Base-by-base conservation (phyloP, 352 stramenopile genomes). In the Phytopythium chamaehyphon region DNA sequence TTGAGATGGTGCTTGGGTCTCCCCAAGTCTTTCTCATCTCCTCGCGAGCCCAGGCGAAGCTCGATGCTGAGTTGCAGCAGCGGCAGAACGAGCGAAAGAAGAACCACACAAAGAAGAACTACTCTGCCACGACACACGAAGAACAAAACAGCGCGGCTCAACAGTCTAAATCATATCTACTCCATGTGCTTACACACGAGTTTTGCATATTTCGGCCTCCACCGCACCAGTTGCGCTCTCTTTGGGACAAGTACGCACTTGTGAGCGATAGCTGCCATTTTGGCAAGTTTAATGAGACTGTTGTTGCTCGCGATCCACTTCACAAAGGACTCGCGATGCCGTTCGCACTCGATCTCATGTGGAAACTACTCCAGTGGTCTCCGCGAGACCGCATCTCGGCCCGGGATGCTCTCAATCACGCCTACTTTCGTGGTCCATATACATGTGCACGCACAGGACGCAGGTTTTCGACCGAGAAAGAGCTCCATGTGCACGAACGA, bases 1-100 rank as follows among this genome's bases (percentile, higher is more conserved):
- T 98, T n/a, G 96, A 99, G 65, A 72, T 99, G 53, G 61, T 98
- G 14, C 63, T 99, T 3, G 96, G 96, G 1, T 98, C 95, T 2
- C 93, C 95, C 0, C 80, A 90, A 64, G 80, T 93, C 16, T 93
- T 93, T 59, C 58, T 76, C 43, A 90, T 93, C 43, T 87, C 79
- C 5, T 61, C 80, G 12, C 73, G 96, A 33, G 97, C 93, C 31
- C 86, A 80, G n/a, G 90, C 88, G 14, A 84, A 98, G 37, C 55
- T 98, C 22, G 95, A 96, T 18, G 76, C 84, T 11, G 78, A 88
- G 45, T 73, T 98, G 31, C 72, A 69, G 31, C 56, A 58, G 14
- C 71, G 61, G 52, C 54, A 62, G 9, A 64, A 75, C 18, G 47
- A 68, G 1, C 31, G 46, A 8, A 70, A 66, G 48, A 55, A 62